Evolutionary conservation across 371 early-diverging fungal genomes (phyloP), one percentile per base, ranked within the genome.

Genomic region (Mucor circinelloides): DNA sequence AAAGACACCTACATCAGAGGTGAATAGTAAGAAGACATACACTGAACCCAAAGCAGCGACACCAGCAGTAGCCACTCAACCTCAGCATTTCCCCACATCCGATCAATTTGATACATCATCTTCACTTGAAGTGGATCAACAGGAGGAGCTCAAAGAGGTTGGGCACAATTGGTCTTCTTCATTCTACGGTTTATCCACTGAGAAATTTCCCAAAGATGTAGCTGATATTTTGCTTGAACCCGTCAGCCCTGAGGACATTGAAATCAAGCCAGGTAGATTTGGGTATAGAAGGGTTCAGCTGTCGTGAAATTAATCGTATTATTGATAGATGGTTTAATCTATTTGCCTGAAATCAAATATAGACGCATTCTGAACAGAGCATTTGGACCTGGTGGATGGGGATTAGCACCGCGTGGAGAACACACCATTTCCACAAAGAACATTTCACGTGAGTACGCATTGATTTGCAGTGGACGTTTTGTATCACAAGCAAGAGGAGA

Each of bases 341-440:
- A 97, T 72, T 80, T 98, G 6, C 97, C 98, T 30, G 98, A 98
- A 80, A 99, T 97, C 73, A 97, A 96, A 72, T 97, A 96, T 80
- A 90, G 99, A 28, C 91, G 97, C 46, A 94, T 97, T 52, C 83
- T 98, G 40, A 97, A 96, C 65, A 87, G 81, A 66, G 95, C 98
- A 3, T 98, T 99, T 80, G 97, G 98, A 12, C 98, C 99, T 15
- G 99, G 99, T 69, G 98, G 65, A 71, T 94, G 95, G 95, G 94
- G 95, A 6, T 77, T 98, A 25, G 94, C 94, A 23, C 97, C 97
- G 17, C 90, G 98, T 57, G 95, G 95, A 36, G 94, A 95, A 23
- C 94, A 96, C 73, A 92, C 94, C 1, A 87, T 96, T 30, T 85
- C 87, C 10, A 83, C 86, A 17, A 89, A 85, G 67, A 92, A 85